Evolutionary conservation across 768 basidiomycete genomes (phyloP).

Genomic region (Gautieria morchelliformis): DNA sequence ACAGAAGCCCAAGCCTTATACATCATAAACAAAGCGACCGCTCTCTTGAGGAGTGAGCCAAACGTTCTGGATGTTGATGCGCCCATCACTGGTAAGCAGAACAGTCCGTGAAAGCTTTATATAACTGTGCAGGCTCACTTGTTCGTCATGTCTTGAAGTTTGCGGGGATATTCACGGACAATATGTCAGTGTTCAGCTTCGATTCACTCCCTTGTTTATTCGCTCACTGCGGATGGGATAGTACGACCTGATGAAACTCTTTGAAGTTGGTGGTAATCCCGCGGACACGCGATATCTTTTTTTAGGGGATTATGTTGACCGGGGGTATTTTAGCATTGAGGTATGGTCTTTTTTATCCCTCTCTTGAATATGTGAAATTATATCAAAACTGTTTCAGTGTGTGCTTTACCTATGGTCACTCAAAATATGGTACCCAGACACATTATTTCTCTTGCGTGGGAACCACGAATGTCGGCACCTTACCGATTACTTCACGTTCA

Average conservation of each 20-base stretch:
- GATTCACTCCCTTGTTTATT: not conserved
- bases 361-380: not conserved
- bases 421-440: slow-evolving; percentile 99
- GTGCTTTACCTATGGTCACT: slow-evolving; percentile 96
- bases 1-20: slow-evolving; percentile 93
- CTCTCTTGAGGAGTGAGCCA: slow-evolving; percentile 72
- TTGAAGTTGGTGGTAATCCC: slow-evolving; percentile 91
- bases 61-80: slow-evolving; percentile 94
- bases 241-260: slow-evolving; percentile 94
- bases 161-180: slow-evolving; percentile 99
- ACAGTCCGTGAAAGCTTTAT: not conserved
- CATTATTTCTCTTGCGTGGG: slow-evolving; percentile 90
- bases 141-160: slow-evolving; percentile 36
- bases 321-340: slow-evolving; percentile 92
- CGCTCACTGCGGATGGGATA: slow-evolving; percentile 21
- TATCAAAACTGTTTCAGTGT: slow-evolving; percentile 44
- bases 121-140: slow-evolving; percentile 15
- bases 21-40: slow-evolving; percentile 84
- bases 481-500: slow-evolving; percentile 57
- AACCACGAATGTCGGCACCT: slow-evolving; percentile 97
- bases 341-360: slow-evolving; percentile 27
- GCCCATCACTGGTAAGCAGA: slow-evolving; percentile 79
- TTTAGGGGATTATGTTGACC: slow-evolving; percentile 87
- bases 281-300: slow-evolving; percentile 89
- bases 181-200: slow-evolving; percentile 59